These are phyloP conservation scores for Trichopus zeylanicus DNA, from an alignment of 116 monocot species.

Conservation along the genomic window DNA sequence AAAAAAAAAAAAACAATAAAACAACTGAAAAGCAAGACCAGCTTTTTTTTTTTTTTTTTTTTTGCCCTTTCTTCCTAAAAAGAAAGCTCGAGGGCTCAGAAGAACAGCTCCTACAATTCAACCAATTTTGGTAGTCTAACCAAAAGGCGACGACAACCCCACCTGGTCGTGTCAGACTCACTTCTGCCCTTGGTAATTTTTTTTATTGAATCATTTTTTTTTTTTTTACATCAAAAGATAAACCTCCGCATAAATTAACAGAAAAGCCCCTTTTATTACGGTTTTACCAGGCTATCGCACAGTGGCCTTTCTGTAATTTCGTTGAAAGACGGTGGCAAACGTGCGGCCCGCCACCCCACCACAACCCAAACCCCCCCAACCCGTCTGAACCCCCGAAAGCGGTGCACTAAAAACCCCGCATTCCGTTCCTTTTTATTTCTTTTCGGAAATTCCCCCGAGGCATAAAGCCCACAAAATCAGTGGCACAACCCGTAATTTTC, in stretches of 20 bases:
- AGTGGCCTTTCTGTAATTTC: too few species aligned
- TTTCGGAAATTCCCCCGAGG: background rate
- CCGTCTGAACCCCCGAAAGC: background rate
- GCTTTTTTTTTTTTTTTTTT: background rate
- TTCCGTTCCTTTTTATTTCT: background rate
- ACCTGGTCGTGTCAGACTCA: background rate
- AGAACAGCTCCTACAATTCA: constrained; percentile 1
- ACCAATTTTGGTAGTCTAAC: background rate
- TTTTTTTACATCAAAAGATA: too few species aligned
- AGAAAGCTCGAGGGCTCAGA: background rate
- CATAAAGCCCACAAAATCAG: constrained; percentile 1
- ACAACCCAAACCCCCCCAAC: background rate
- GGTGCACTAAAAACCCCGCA: background rate
- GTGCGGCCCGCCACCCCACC: too few species aligned
- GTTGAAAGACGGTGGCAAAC: too few species aligned
- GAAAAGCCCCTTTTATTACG: too few species aligned
- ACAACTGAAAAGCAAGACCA: background rate
- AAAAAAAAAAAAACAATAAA: background rate
- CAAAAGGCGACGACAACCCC: constrained; percentile 1
- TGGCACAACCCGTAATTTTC: background rate
- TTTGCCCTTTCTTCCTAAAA: background rate
- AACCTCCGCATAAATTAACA: too few species aligned
- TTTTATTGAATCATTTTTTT: too few species aligned
- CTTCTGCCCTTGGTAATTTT: too few species aligned
- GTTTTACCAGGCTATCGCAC: too few species aligned